phyloP scores from a whole-genome alignment of 2,329 filamentous ascomycete genomes.

The Neocucurbitaria cava region DNA sequence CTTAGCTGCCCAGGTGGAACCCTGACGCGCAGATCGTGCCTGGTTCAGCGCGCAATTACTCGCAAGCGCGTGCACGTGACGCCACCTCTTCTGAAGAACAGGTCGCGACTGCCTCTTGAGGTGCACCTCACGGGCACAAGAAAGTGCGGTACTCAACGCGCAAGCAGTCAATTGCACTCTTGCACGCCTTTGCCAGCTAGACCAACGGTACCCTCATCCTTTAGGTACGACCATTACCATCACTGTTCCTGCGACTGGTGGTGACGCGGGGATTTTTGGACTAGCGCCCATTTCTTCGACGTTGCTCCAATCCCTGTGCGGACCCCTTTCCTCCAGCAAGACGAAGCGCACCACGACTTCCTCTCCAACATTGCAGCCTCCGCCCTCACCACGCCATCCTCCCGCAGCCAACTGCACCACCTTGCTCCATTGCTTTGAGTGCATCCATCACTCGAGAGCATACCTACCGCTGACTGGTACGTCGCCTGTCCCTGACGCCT shows the following conservation, averaged over 20 bases:
- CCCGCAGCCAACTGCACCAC: slow-evolving; percentile 29
- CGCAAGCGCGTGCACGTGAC: slow-evolving; percentile 37
- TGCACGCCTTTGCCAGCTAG: slow-evolving; percentile 4
- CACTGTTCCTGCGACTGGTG: slow-evolving; percentile 11
- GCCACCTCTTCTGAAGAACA: slow-evolving; percentile 24
- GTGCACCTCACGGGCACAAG: slow-evolving; percentile 20
- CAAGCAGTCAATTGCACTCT: slow-evolving; percentile 34
- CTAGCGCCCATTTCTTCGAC: slow-evolving; percentile 43
- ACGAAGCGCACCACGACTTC: slow-evolving; percentile 45
- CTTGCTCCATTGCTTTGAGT: slow-evolving; percentile 41
- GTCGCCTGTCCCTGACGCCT: slow-evolving; percentile 27
- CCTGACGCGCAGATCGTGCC: slow-evolving; percentile 7
- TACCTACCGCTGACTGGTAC: slow-evolving; percentile 48
- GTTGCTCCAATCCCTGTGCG: slow-evolving; percentile 46
- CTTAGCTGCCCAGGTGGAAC: too few relatives aligned
- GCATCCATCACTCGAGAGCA: slow-evolving; percentile 45
- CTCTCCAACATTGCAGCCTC: slow-evolving; percentile 43
- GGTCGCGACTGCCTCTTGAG: slow-evolving; percentile 31
- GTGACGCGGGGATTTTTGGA: slow-evolving; percentile 40
- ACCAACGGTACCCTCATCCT: slow-evolving; percentile 6
- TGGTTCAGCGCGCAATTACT: slow-evolving; percentile 6
- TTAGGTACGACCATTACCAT: slow-evolving; percentile 9
- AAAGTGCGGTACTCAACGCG: slow-evolving; percentile 13
- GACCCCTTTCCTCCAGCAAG: slow-evolving; percentile 48
- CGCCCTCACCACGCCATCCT: slow-evolving; percentile 34